These are phyloP conservation scores for Trichophyton mentagrophytes DNA, from an alignment of 2,329 filamentous ascomycete genomes.

Conservation along the genomic window DNA sequence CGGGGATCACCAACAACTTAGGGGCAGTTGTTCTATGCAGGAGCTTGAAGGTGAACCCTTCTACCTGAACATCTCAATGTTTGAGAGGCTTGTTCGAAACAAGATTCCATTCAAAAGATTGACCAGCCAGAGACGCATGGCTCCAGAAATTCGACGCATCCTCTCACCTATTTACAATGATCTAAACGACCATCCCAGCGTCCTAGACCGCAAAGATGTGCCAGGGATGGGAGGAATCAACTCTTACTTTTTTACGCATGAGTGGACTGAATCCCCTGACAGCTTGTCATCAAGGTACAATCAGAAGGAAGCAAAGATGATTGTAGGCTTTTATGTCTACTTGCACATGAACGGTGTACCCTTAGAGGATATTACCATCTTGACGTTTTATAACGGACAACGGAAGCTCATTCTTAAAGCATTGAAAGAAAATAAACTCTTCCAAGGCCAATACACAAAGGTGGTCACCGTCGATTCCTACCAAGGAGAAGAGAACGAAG, in stretches of 20 bases:
- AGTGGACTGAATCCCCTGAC: slow-evolving; percentile 52
- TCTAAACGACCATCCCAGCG: slow-evolving; percentile 46
- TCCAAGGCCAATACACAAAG: slow-evolving; percentile 39
- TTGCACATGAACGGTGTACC: slow-evolving; percentile 54
- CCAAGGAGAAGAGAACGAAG: slow-evolving; percentile 80
- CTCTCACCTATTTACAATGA: slow-evolving; percentile 50
- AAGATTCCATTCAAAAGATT: slow-evolving; percentile 52
- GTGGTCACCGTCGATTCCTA: slow-evolving; percentile 79
- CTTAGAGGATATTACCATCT: slow-evolving; percentile 54
- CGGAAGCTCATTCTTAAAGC: slow-evolving; percentile 48
- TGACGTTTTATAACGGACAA: slow-evolving; percentile 85
- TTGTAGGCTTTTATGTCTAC: slow-evolving; percentile 59
- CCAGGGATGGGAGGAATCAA: slow-evolving; percentile 51
- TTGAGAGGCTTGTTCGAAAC: slow-evolving; percentile 62
- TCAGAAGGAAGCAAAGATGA: slow-evolving; percentile 58
- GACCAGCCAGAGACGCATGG: slow-evolving; percentile 58
- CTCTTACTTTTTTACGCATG: slow-evolving; percentile 52
- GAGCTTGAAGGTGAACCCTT: slow-evolving; percentile 50
- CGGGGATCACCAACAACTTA: slow-evolving; percentile 70
- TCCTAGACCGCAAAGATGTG: slow-evolving; percentile 41
- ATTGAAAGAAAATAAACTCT: slow-evolving; percentile 31
- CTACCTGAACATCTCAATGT: slow-evolving; percentile 60
- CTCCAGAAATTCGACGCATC: slow-evolving; percentile 51
- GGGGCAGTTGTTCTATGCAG: slow-evolving; percentile 50
- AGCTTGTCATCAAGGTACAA: slow-evolving; percentile 57